Conservation (phyloP, 208 protist species). For the Trypanosoma avium region DNA sequence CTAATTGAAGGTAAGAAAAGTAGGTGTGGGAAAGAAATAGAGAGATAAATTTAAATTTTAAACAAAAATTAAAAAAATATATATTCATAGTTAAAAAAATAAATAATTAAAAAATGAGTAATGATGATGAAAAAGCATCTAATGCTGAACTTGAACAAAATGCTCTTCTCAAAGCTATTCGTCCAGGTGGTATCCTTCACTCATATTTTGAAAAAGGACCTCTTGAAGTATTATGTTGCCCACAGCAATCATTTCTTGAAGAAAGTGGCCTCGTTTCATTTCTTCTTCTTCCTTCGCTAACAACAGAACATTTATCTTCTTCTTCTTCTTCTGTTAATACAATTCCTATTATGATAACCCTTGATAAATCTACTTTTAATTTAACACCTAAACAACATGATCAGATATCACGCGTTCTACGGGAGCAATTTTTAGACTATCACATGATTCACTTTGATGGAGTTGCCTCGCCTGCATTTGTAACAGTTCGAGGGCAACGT, state of each 20-base stretch:
- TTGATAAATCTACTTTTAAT: not conserved
- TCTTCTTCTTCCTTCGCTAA: slow-evolving; percentile 8
- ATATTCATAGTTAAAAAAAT: too few species aligned
- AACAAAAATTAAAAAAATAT: too few species aligned
- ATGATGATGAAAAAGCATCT: slow-evolving; percentile 4
- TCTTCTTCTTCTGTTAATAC: not conserved
- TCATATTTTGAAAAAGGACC: slow-evolving; percentile 22
- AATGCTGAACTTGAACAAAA: slow-evolving; percentile 46
- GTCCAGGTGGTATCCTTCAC: slow-evolving; percentile 42
- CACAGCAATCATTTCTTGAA: slow-evolving; percentile 44
- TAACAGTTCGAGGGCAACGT: slow-evolving; percentile 54
- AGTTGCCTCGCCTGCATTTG: slow-evolving; percentile 46
- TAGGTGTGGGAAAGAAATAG: too few species aligned
- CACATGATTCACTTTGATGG: slow-evolving; percentile 66
- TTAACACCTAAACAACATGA: slow-evolving; percentile 18
- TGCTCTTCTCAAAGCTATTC: slow-evolving; percentile 46
- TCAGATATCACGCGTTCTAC: slow-evolving; percentile 15
- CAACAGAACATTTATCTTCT: not conserved
- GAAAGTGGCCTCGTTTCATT: slow-evolving; percentile 27
- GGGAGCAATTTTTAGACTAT: slow-evolving; percentile 51
- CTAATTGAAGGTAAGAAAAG: too few species aligned
- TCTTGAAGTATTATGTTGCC: slow-evolving; percentile 55
- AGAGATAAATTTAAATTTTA: too few species aligned
- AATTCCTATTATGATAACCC: not conserved
- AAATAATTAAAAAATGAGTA: not conserved